Conservation (phyloP, 257 asterid species). For the Oldenlandia corymbosa region DNA sequence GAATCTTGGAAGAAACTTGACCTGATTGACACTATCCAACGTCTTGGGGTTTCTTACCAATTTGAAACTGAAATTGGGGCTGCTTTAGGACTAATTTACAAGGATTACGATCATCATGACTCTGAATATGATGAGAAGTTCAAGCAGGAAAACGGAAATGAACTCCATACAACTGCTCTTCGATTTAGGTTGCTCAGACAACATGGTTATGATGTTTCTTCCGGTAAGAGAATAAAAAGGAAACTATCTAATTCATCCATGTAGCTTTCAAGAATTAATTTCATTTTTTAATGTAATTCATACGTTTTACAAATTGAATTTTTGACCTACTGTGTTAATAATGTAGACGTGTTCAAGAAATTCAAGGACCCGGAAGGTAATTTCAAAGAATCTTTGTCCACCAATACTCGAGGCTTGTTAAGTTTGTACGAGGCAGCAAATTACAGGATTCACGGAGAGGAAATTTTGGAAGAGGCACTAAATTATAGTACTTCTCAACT, state of each 20-base stretch:
- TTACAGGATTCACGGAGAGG: too few species aligned
- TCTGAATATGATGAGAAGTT: not conserved
- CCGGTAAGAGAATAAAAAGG: slow-evolving; percentile 2
- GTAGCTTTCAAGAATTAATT: too few species aligned
- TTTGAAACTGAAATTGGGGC: slow-evolving; percentile 16
- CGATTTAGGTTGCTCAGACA: slow-evolving; percentile 23
- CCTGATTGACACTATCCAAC: slow-evolving; percentile 15
- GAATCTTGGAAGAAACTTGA: not conserved
- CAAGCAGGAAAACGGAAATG: not conserved
- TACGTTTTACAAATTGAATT: too few species aligned
- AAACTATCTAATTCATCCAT: too few species aligned
- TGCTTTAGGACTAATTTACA: not conserved
- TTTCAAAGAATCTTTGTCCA: too few species aligned
- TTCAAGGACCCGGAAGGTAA: too few species aligned
- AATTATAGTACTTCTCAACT: too few species aligned
- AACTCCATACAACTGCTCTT: slow-evolving; percentile 14
- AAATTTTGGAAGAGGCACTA: too few species aligned
- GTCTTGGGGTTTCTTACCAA: slow-evolving; percentile 28
- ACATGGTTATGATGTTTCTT: slow-evolving; percentile 9
- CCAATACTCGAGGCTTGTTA: too few species aligned
- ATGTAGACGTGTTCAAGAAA: slow-evolving; percentile 19
- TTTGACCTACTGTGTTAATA: too few species aligned
- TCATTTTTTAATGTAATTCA: too few species aligned
- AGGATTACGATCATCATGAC: not conserved
- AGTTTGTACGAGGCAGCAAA: too few species aligned